A percentile compares a stretch with the other conserved stretches of the same genome.
phyloP scores from a whole-genome alignment of 2,329 filamentous ascomycete genomes.

The Byssoonygena ceratinophila region DNA sequence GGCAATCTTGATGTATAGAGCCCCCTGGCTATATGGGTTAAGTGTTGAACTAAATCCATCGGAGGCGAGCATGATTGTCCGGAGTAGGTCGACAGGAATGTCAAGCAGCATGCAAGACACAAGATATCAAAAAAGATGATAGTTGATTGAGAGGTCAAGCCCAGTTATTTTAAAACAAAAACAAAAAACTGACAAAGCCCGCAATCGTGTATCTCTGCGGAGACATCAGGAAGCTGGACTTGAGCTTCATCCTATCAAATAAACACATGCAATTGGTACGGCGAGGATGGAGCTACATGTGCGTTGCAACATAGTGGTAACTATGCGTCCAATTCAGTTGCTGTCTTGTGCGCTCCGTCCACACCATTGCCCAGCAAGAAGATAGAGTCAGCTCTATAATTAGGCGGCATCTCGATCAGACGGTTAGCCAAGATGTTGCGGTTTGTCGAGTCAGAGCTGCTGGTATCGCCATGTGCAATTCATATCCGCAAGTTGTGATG shows the following conservation, averaged over 20 bases:
- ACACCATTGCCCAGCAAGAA: neutral
- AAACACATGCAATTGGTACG: conserved; percentile 1
- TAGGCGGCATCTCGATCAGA: neutral
- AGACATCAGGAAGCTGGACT: neutral
- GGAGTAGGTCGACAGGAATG: neutral
- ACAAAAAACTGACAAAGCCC: neutral
- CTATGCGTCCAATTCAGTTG: neutral
- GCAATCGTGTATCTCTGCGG: neutral
- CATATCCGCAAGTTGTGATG: neutral
- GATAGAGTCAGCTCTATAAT: neutral
- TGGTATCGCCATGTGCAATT: neutral
- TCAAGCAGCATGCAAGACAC: neutral
- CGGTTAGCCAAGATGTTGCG: no score
- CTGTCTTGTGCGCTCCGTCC: neutral
- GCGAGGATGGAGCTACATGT: neutral
- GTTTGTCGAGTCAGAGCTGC: conserved; percentile 2
- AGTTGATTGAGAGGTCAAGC: neutral
- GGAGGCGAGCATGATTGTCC: neutral
- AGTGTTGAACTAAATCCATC: neutral
- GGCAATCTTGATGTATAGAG: conserved; percentile 20
- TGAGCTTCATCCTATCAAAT: conserved; percentile 8
- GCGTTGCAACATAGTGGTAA: neutral
- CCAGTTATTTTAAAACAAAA: neutral
- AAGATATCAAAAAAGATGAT: neutral
- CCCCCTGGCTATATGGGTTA: neutral